phyloP scores from a whole-genome alignment of 73 alveolate species.

The Paramecium biaurelia region DNA sequence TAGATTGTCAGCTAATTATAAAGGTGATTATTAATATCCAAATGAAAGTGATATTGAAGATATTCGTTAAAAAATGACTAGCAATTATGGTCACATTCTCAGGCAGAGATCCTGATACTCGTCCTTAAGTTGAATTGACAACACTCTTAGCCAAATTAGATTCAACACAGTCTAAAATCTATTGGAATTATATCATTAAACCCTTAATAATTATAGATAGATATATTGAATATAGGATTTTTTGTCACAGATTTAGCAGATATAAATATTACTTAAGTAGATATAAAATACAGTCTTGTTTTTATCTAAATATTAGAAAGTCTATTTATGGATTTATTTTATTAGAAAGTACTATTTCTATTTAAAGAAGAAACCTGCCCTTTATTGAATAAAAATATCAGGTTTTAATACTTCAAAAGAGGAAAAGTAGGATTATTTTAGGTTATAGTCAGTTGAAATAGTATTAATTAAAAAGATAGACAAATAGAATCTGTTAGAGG shows the following conservation, averaged over 20 bases:
- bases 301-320: background rate
- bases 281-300: background rate
- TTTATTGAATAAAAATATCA: background rate
- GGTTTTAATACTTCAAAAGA: background rate
- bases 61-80: background rate
- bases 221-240: background rate
- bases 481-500: background rate
- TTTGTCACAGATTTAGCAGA: background rate
- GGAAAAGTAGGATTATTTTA: slow-evolving; percentile 13
- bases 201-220: background rate
- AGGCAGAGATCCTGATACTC: slow-evolving; percentile 6
- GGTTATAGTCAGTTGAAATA: background rate
- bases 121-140: background rate
- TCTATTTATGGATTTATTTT: background rate
- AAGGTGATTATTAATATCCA: background rate
- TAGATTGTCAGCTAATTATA: slow-evolving; percentile 8
- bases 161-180: background rate
- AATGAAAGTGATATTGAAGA: slow-evolving; percentile 35
- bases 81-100: slow-evolving; percentile 19
- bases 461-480: background rate
- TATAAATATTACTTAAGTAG: background rate
- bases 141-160: background rate
- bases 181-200: slow-evolving; percentile 14
- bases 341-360: background rate
- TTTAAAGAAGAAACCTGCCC: background rate